Percentiles rank a stretch among this genome's conserved stretches.
Conservation (phyloP, 306 rosid species). For the Corylus avellana region DNA sequence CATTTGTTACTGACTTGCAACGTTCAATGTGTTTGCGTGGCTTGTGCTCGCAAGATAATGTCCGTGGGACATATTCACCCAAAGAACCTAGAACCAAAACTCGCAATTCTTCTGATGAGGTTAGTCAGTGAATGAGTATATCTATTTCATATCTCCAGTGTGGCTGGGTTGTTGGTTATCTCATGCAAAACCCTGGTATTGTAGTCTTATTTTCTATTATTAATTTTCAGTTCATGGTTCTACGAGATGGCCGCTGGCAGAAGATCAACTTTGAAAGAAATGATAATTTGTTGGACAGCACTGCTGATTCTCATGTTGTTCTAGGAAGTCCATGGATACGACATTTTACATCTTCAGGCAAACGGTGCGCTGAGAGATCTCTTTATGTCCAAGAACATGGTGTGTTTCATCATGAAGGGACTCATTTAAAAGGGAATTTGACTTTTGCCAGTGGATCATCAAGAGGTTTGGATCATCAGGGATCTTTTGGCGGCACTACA, state of each 20-base stretch:
- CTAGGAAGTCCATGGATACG: slow-evolving; percentile 44
- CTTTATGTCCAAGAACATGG: slow-evolving; percentile 36
- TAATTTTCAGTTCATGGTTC: slow-evolving; percentile 50
- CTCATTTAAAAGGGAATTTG: slow-evolving; percentile 34
- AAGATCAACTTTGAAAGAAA: slow-evolving; percentile 54
- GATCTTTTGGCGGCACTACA: slow-evolving; percentile 39
- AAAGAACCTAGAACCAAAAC: slow-evolving; percentile 36
- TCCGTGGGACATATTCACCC: slow-evolving; percentile 27
- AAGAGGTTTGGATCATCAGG: slow-evolving; percentile 46
- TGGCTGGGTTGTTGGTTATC: slow-evolving; percentile 16
- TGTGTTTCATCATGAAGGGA: slow-evolving; percentile 29
- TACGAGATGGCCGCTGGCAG: slow-evolving; percentile 54
- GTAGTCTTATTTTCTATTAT: slow-evolving; percentile 27
- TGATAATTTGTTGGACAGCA: slow-evolving; percentile 52
- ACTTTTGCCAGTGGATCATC: slow-evolving; percentile 26
- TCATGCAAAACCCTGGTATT: slow-evolving; percentile 23
- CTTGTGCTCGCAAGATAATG: slow-evolving; percentile 36
- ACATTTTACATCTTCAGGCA: slow-evolving; percentile 32
- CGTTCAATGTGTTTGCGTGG: slow-evolving; percentile 37
- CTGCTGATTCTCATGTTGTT: slow-evolving; percentile 72
- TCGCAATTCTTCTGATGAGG: slow-evolving; percentile 53
- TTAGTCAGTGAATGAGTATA: slow-evolving; percentile 33
- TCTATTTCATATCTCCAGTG: slow-evolving; percentile 19
- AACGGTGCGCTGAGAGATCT: slow-evolving; percentile 25
- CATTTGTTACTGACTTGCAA: slow-evolving; percentile 71